A percentile compares a stretch with the other conserved stretches of the same genome.
phyloP scores from a whole-genome alignment of 73 alveolate genomes.

The Paramecium primaurelia region DNA sequence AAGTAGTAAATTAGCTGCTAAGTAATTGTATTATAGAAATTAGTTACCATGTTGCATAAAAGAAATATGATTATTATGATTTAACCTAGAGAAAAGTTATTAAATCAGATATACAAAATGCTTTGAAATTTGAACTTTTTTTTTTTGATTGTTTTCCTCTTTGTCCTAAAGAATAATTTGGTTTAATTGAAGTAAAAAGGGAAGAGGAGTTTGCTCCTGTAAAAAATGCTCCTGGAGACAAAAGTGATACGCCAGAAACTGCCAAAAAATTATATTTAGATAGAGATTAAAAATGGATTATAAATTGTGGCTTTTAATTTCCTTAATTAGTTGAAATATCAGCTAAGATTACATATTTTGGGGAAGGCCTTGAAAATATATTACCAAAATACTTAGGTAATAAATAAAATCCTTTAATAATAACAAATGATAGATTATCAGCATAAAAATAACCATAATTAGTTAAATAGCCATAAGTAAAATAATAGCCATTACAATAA shows the following conservation, averaged over 20 bases:
- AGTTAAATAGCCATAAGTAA: not conserved
- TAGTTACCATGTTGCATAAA: constrained; percentile 78
- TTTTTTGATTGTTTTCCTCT: constrained; percentile 69
- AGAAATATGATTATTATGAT: constrained; percentile 70
- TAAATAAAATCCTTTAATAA: not conserved
- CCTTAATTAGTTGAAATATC: not conserved
- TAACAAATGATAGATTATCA: not conserved
- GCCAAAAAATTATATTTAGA: constrained; percentile 68
- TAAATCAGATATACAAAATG: constrained; percentile 62
- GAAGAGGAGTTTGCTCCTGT: constrained; percentile 87
- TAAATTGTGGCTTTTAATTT: constrained; percentile 47
- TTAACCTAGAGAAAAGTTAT: constrained; percentile 42
- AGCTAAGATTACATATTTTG: not conserved
- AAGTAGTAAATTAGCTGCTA: not conserved
- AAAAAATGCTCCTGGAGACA: constrained; percentile 78
- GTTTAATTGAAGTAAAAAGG: constrained; percentile 66
- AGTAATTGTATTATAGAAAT: not conserved
- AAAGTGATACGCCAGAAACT: constrained; percentile 72
- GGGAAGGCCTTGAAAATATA: not conserved
- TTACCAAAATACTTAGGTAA: not conserved
- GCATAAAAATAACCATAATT: not conserved
- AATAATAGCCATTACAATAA: not conserved
- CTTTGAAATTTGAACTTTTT: constrained; percentile 77
- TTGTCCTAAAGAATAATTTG: constrained; percentile 60
- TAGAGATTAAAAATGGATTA: constrained; percentile 61